phyloP scores from a whole-genome alignment of 176 grass and related monocot species.

The Musa itinerans region DNA sequence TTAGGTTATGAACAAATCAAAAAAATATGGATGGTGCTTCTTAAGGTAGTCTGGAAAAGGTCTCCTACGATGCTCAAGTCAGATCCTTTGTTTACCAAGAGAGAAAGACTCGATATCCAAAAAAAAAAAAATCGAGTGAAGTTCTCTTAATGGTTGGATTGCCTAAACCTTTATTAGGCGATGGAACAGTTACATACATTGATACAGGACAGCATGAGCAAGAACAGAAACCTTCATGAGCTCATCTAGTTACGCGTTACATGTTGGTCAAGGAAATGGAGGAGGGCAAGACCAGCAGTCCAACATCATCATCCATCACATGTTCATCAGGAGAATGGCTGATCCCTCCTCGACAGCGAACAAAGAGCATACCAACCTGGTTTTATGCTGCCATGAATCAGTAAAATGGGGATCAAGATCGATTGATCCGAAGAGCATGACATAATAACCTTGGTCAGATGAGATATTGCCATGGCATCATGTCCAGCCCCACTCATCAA shows the following conservation, averaged over 20 bases:
- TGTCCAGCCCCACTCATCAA: conserved; percentile 97
- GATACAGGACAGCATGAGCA: background rate
- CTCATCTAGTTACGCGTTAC: background rate
- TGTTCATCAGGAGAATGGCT: conserved; percentile 90
- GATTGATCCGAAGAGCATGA: background rate
- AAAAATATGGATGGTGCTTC: too few species aligned
- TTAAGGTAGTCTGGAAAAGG: too few species aligned
- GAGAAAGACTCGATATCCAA: too few species aligned
- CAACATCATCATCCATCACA: conserved; percentile 73
- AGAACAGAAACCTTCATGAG: background rate
- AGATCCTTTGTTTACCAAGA: too few species aligned
- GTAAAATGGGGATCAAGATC: background rate
- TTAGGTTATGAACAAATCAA: too few species aligned
- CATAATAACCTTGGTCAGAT: conserved; percentile 50
- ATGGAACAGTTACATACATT: background rate
- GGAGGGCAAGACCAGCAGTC: conserved; percentile 63
- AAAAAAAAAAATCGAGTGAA: too few species aligned
- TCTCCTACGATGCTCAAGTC: too few species aligned
- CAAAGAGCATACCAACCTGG: conserved; percentile 83
- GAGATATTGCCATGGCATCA: conserved; percentile 86
- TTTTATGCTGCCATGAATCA: background rate
- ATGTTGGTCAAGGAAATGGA: conserved; percentile 49
- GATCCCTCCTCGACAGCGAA: conserved; percentile 61
- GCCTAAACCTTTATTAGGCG: too few species aligned
- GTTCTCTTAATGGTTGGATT: too few species aligned